Base-by-base conservation (phyloP, 768 basidiomycete species). In the Boletus rex-veris region DNA sequence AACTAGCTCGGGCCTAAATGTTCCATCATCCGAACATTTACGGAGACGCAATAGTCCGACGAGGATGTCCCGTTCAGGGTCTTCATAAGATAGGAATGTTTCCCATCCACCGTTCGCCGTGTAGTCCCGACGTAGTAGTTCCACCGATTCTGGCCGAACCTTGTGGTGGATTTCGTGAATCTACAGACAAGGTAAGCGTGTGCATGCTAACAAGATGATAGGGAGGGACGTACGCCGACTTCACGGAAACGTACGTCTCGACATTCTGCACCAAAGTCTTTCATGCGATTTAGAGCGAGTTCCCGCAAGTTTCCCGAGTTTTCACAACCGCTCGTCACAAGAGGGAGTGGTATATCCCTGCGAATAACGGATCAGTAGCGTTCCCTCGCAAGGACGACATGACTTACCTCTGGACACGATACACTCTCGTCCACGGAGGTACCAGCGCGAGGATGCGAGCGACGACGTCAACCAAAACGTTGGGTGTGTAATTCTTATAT, bases 401-500 rank as follows among this genome's bases (percentile, higher is more conserved):
- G 35, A 60, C 78, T 54, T 45, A 88, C 92, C 95, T 82, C 67
- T 99, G 97, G 36, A 99, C 97, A 15, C 97, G 88, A 71, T 98
- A 99, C 26, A 99, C 95, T 59, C 97, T 75, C 42, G 97, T 99
- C 97, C 97, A 99, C 16, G 97, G 97, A 2, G 97, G 97, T 7
- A 99, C 94, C 8, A 99, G 76, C 16, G 97, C 95, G 60, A 99
- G 78, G 63, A 99, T 95, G 49, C 96, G 77, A 40, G 97, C 97
- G 14, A 99, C 92, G 28, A 98, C 92, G 64, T 99, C 97, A 18
- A 98, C 95, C 35, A 99, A 77, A 10, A 98, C 92, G 63, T 98
- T 98, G n/a, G 97, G 92, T 9, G 95, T 97, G 70, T 99, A 99
- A 69, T 99, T 99, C 75, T 97, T 98, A 73, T 98, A 98, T 65